phyloP scores from a whole-genome alignment of 208 protist genomes.

The Trypanosoma mega region DNA sequence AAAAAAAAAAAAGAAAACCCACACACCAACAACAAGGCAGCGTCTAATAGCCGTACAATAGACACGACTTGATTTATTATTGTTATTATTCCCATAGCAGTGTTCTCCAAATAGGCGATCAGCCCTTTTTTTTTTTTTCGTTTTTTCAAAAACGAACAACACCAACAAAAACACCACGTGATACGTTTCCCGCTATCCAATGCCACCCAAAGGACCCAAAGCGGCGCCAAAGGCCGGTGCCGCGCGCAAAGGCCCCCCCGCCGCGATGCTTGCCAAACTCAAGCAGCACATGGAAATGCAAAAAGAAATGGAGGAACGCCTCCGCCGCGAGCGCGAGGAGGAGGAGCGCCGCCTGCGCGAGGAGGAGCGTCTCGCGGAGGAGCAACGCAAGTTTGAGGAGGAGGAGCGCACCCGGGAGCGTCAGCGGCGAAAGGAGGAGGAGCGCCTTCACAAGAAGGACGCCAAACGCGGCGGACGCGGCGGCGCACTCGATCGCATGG shows the following conservation, averaged over 20 bases:
- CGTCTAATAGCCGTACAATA: too few relatives aligned
- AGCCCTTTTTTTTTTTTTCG: neutral
- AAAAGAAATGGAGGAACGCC: conserved; percentile 79
- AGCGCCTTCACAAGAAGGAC: conserved; percentile 61
- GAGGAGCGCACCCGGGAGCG: conserved; percentile 65
- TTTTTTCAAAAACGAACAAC: neutral
- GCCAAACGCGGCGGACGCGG: conserved; percentile 38
- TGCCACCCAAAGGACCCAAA: conserved; percentile 85
- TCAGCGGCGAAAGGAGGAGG: conserved; percentile 83
- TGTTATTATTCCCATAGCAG: neutral
- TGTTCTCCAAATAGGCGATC: neutral
- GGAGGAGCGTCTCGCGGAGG: conserved; percentile 78
- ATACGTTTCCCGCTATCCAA: conserved; percentile 25
- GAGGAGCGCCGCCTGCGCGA: conserved; percentile 76
- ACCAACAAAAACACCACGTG: neutral
- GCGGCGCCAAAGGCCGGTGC: conserved; percentile 57
- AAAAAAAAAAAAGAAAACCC: neutral
- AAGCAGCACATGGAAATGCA: conserved; percentile 91
- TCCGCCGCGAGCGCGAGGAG: conserved; percentile 72
- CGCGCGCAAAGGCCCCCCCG: conserved; percentile 74
- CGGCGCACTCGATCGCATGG: conserved; percentile 79
- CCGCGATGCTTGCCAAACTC: conserved; percentile 84
- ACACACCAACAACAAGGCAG: neutral
- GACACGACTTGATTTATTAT: neutral
- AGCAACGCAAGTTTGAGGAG: conserved; percentile 87